Percentiles rank a stretch among this genome's conserved stretches.
These are phyloP conservation scores for Oemleria cerasiformis DNA, from an alignment of 306 rosid species.

Conservation along the genomic window DNA sequence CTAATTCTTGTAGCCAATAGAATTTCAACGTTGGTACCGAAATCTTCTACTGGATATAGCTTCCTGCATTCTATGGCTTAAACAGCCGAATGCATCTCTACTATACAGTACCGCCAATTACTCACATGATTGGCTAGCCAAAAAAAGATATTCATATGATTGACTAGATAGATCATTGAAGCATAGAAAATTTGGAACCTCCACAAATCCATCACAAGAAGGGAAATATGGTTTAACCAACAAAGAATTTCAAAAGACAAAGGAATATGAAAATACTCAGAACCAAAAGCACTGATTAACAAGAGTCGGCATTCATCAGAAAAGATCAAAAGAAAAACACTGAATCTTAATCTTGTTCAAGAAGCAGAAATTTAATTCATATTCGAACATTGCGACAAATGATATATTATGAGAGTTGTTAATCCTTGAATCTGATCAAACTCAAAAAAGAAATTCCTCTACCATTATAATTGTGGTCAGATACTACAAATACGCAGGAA, in stretches of 20 bases:
- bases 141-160: too few species aligned
- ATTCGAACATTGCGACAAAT: conserved; percentile 14
- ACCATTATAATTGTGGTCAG: conserved; percentile 26
- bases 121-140: too few species aligned
- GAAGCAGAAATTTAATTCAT: conserved; percentile 9
- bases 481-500: conserved; percentile 17
- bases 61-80: too few species aligned
- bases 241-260: background rate
- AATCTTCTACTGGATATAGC: too few species aligned
- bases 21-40: too few species aligned
- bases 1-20: too few species aligned
- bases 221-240: background rate
- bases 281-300: conserved; percentile 12
- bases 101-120: too few species aligned
- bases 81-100: too few species aligned
- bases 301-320: conserved; percentile 9
- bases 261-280: conserved; percentile 4
- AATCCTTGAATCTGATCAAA: conserved; percentile 17
- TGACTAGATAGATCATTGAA: background rate
- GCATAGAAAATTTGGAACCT: too few species aligned
- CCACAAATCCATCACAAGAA: background rate
- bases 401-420: conserved; percentile 11
- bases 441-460: conserved; percentile 15
- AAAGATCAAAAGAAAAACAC: background rate
- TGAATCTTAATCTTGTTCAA: conserved; percentile 2